Percentiles rank a stretch among this genome's conserved stretches.
Conservation (phyloP, 2,329 filamentous ascomycete species). For the Cladosporium colombiae region DNA sequence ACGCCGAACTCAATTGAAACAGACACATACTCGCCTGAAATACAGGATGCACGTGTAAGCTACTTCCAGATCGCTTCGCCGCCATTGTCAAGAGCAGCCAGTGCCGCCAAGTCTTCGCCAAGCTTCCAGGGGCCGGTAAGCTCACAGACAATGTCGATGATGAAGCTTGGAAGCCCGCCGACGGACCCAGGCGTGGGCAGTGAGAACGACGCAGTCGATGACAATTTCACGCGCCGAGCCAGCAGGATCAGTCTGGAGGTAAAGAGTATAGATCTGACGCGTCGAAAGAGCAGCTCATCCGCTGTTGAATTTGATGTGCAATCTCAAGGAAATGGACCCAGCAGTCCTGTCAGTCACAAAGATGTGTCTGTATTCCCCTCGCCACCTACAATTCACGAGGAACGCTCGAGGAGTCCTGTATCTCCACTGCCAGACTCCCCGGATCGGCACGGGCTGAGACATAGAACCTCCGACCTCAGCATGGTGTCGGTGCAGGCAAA, state of each 20-base stretch:
- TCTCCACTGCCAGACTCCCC: slow-evolving; percentile 1
- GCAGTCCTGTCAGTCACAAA: neutral
- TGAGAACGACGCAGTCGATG: slow-evolving; percentile 4
- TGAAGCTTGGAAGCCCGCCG: slow-evolving; percentile 5
- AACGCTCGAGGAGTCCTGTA: slow-evolving; percentile 15
- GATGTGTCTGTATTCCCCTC: slow-evolving; percentile 9
- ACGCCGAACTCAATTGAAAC: slow-evolving; percentile 3
- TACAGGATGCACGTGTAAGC: slow-evolving; percentile 17
- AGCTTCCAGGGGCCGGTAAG: neutral
- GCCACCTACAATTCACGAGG: slow-evolving; percentile 13
- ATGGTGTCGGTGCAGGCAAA: neutral
- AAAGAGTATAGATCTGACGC: slow-evolving; percentile 35
- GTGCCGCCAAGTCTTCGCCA: slow-evolving; percentile 4
- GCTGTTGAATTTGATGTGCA: neutral
- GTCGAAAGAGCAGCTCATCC: slow-evolving; percentile 18
- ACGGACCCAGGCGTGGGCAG: neutral
- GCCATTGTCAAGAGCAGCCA: slow-evolving; percentile 1
- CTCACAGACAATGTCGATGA: slow-evolving; percentile 9
- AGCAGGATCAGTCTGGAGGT: slow-evolving; percentile 38
- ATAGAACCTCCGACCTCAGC: slow-evolving; percentile 17
- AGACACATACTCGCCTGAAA: slow-evolving; percentile 18
- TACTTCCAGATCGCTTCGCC: slow-evolving; percentile 22
- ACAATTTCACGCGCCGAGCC: slow-evolving; percentile 31
- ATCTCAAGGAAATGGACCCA: slow-evolving; percentile 17
- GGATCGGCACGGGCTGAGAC: neutral